phyloP scores from a whole-genome alignment of 257 asterid genomes.

The Voacanga thouarsii region DNA sequence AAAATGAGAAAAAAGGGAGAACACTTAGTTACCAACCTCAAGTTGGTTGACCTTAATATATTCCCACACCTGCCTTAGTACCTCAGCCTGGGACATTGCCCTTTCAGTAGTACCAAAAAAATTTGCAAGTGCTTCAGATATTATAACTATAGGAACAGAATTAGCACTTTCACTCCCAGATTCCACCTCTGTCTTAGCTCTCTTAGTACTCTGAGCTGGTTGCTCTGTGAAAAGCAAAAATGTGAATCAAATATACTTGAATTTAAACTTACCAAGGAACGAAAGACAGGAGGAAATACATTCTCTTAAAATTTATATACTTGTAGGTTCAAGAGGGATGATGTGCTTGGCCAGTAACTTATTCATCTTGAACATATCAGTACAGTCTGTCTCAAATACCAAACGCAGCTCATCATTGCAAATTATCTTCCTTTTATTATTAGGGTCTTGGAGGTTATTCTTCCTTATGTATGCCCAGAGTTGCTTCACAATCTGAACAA shows the following conservation, averaged over 20 bases:
- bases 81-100: slow-evolving; percentile 79
- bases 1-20: neutral
- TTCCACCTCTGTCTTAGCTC: slow-evolving; percentile 49
- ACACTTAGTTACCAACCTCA: slow-evolving; percentile 49
- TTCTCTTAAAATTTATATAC: slow-evolving; percentile 31
- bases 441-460: slow-evolving; percentile 40
- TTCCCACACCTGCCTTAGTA: slow-evolving; percentile 71
- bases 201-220: slow-evolving; percentile 47
- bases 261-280: neutral
- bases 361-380: slow-evolving; percentile 45
- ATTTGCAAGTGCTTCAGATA: slow-evolving; percentile 69
- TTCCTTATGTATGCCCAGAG: slow-evolving; percentile 44
- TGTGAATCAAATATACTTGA: neutral
- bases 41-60: slow-evolving; percentile 71
- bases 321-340: slow-evolving; percentile 38
- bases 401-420: slow-evolving; percentile 39
- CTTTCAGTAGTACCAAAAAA: slow-evolving; percentile 61
- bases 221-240: slow-evolving; percentile 40
- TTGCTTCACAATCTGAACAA: slow-evolving; percentile 71
- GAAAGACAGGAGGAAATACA: neutral
- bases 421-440: slow-evolving; percentile 34
- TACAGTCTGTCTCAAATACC: slow-evolving; percentile 35
- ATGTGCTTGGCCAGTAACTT: slow-evolving; percentile 40
- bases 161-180: slow-evolving; percentile 52
- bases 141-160: slow-evolving; percentile 51